Conservation (phyloP, 805 yeast species). For the Citeromyces nyonsensis region DNA sequence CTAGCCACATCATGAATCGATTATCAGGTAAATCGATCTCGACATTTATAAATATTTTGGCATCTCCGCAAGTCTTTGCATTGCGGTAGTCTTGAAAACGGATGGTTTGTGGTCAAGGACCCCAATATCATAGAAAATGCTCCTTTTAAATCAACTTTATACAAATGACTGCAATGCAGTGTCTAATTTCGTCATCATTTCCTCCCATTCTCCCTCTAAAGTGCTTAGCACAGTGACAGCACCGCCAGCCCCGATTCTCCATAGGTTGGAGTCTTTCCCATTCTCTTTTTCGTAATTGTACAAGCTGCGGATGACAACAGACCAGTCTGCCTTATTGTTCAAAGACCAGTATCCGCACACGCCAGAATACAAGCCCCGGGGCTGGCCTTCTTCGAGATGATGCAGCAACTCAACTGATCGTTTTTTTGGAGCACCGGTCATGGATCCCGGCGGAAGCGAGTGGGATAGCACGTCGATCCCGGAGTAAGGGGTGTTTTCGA, state of each 20-base stretch:
- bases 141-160: constrained; percentile 4
- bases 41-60: too few relatives aligned
- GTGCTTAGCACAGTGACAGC: constrained; percentile 87
- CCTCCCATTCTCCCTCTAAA: constrained; percentile 80
- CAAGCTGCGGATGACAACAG: constrained; percentile 81
- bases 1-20: too few relatives aligned
- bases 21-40: too few relatives aligned
- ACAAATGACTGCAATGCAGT: constrained; percentile 66
- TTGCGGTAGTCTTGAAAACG: too few relatives aligned
- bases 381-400: constrained; percentile 31
- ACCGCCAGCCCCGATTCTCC: constrained; percentile 97
- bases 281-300: constrained; percentile 44
- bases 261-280: constrained; percentile 17
- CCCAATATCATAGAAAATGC: too few relatives aligned
- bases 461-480: constrained; percentile 72
- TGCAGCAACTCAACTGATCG: constrained; percentile 78
- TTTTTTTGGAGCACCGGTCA: constrained; percentile 98
- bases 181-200: constrained; percentile 67
- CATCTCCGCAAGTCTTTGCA: too few relatives aligned
- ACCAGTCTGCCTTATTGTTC: constrained; percentile 85
- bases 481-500: constrained; percentile 19
- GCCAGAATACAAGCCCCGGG: constrained; percentile 86
- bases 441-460: constrained; percentile 93
- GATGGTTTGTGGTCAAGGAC: too few relatives aligned
- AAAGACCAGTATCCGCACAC: constrained; percentile 92